Evolutionary conservation across 805 yeast genomes (phyloP).

Genomic region (Pichia cabralensis): DNA sequence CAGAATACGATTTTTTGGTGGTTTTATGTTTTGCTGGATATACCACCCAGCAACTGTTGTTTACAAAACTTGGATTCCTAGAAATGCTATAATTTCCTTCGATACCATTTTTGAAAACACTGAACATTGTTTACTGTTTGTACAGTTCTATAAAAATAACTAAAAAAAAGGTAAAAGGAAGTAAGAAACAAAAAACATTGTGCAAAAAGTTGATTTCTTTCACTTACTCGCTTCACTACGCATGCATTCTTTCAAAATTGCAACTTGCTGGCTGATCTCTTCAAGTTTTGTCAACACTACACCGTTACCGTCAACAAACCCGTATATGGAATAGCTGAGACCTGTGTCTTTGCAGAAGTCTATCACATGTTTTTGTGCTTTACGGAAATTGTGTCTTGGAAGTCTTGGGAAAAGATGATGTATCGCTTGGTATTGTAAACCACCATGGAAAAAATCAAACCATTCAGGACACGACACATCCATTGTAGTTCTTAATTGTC

Average conservation of each 20-base stretch:
- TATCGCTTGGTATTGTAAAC: slow-evolving; percentile 83
- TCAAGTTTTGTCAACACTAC: slow-evolving; percentile 59
- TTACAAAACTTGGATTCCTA: slow-evolving; percentile 53
- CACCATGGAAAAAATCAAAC: slow-evolving; percentile 88
- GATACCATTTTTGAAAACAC: slow-evolving; percentile 49
- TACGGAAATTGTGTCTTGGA: slow-evolving; percentile 80
- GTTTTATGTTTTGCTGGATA: slow-evolving; percentile 72
- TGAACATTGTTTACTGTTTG: slow-evolving; percentile 44
- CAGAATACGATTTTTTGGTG: slow-evolving; percentile 57
- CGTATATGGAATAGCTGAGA: slow-evolving; percentile 71
- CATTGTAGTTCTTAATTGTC: slow-evolving; percentile 87
- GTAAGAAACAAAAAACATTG: no score
- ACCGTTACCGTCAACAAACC: slow-evolving; percentile 69
- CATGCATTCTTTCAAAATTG: slow-evolving; percentile 65
- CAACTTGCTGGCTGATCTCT: slow-evolving; percentile 73
- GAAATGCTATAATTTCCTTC: slow-evolving; percentile 60
- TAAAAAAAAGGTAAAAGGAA: no score
- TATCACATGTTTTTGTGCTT: slow-evolving; percentile 61
- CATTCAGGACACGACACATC: slow-evolving; percentile 91
- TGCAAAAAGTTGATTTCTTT: no score
- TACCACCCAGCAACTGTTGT: slow-evolving; percentile 74
- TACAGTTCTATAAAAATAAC: no score
- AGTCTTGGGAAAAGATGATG: slow-evolving; percentile 85
- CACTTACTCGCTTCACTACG: no score
- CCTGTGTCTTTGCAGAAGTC: slow-evolving; percentile 73